A percentile compares a stretch with the other conserved stretches of the same genome.
These are phyloP conservation scores for Coemansia asiatica DNA, from an alignment of 192 early-diverging fungal genomes.

Conservation along the genomic window DNA sequence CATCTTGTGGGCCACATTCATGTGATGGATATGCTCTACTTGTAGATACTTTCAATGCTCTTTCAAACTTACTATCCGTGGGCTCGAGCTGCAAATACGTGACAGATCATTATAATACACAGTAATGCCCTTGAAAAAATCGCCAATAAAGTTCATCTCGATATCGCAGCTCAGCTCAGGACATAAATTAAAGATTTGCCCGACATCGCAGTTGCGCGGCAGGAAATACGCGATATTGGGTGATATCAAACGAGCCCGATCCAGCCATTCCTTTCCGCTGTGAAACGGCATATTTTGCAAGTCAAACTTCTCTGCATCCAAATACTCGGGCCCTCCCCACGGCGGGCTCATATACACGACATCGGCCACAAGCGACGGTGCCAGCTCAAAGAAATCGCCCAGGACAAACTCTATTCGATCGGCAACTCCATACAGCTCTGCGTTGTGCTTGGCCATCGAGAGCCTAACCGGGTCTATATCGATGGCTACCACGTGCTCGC, in stretches of 20 bases:
- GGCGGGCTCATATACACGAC: conserved; percentile 92
- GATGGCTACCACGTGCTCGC: conserved; percentile 88
- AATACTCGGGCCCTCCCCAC: conserved; percentile 90
- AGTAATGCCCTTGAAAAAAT: conserved; percentile 66
- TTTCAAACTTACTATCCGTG: too few relatives aligned
- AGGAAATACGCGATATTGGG: conserved; percentile 81
- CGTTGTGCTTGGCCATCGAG: conserved; percentile 82
- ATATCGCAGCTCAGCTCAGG: conserved; percentile 69
- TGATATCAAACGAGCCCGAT: conserved; percentile 64
- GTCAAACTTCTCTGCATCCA: conserved; percentile 45
- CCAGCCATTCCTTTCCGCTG: conserved; percentile 59
- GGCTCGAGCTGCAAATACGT: conserved; percentile 16
- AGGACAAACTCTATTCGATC: conserved; percentile 91
- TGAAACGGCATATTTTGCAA: conserved; percentile 50
- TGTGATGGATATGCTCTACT: background rate
- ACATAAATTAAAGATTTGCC: conserved; percentile 65
- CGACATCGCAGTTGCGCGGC: conserved; percentile 75
- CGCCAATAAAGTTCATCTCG: conserved; percentile 73
- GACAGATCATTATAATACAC: conserved; percentile 80
- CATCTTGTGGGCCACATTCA: conserved; percentile 3
- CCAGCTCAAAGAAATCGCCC: conserved; percentile 83
- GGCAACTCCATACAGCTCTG: conserved; percentile 83
- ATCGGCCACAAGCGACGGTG: conserved; percentile 74
- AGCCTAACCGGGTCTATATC: conserved; percentile 83
- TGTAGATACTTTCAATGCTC: too few relatives aligned